A percentile compares a stretch with the other conserved stretches of the same genome.
phyloP scores from a whole-genome alignment of 169 alveolate species.

The Eimeria falciformis region DNA sequence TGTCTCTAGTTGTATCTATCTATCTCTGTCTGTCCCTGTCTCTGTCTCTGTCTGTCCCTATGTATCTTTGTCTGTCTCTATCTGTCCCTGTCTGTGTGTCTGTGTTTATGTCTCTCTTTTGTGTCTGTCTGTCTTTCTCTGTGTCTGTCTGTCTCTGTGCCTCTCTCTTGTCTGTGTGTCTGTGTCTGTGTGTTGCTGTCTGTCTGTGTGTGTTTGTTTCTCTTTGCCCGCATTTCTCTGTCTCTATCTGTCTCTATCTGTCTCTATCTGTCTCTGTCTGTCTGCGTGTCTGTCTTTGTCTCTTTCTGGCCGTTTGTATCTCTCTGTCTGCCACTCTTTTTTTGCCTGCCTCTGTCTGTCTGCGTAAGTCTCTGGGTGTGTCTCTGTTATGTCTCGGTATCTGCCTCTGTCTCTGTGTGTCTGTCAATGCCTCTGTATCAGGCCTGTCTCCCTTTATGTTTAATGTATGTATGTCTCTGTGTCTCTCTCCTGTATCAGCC shows the following conservation, averaged over 20 bases:
- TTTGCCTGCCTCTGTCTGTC: neutral
- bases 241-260: neutral
- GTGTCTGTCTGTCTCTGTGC: too few relatives aligned
- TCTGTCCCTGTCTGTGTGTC: neutral
- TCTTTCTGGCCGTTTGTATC: too few relatives aligned
- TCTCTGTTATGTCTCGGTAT: too few relatives aligned
- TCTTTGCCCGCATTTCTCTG: neutral
- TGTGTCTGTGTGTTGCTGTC: too few relatives aligned
- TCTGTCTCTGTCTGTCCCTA: neutral
- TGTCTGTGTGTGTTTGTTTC: neutral
- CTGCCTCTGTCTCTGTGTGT: neutral
- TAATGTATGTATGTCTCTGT: neutral
- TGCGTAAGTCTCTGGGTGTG: too few relatives aligned
- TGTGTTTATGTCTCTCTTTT: neutral
- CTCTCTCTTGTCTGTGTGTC: too few relatives aligned
- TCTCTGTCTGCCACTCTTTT: too few relatives aligned
- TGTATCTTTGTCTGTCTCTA: neutral
- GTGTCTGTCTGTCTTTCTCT: neutral
- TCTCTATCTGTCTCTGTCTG: too few relatives aligned
- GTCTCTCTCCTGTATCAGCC: neutral
- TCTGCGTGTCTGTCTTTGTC: too few relatives aligned
- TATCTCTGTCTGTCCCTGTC: neutral
- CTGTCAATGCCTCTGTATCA: neutral
- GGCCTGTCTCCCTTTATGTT: neutral
- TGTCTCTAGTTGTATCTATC: neutral